Evolutionary conservation across 176 grass and related monocot species (phyloP), one percentile per base, ranked within the genome.

Genomic region (Elymus sibiricus): DNA sequence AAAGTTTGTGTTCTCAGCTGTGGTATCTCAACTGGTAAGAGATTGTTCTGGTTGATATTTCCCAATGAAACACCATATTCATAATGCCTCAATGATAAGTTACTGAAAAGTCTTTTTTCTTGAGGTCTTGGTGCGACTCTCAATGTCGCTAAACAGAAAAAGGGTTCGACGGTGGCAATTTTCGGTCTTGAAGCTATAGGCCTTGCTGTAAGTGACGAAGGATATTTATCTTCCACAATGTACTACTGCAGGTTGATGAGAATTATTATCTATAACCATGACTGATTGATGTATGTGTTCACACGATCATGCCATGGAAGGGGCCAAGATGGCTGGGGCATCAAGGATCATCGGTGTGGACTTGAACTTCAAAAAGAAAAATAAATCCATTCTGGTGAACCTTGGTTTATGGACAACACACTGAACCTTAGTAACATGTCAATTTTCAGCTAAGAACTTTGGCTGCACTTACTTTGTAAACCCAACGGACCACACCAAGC

Each of bases 171-270:
- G 1, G 92, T 97, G 14, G 95, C 95, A 6, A 75, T 97, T 28
- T 97, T 97, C 0, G 95, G 95, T 67, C 88, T 97, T 24, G 95
- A 92, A 77, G 95, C 92, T 63, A 92, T 97, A 14, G 95, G 95
- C 11, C 95, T 97, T 72, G 87, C 95, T 11, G 95, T 95, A 84
- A 86, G 95, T 88, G 31, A 22, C 32, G 37, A 16, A 21, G 35
- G 32, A 69, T 21, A 31, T 10, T 1, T 68, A 68, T 68, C 31
- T 37, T 67, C 0, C 7, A 21, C 3, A 68, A 10, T 0, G 21
- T 22, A 38, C 21, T 69, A 38, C 21, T 68, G 62, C 12, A 69
- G 17, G 65, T 1, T 37, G 32, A 9, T 69, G 65, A 22, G 0
- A 68, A 69, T 22, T 37, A 0, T 69, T 4, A 21, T 1, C 6